Conservation (phyloP, 2,329 filamentous ascomycete species). For the Cladosporium cucumerinum region DNA sequence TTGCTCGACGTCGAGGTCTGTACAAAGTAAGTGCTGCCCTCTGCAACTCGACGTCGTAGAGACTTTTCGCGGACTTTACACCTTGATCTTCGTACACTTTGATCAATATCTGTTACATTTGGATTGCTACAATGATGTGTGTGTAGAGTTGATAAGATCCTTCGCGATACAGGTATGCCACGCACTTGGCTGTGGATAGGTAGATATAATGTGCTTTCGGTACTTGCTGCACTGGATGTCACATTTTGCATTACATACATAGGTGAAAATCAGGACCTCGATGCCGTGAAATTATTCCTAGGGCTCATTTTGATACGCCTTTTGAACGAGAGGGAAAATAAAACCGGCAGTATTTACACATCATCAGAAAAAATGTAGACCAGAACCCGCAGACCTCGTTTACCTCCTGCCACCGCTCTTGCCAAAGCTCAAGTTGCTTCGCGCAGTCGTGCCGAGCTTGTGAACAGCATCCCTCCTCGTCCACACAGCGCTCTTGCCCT, state of each 20-base stretch:
- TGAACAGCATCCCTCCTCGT: constrained; percentile 74
- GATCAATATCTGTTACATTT: too few species aligned
- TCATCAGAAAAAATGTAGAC: not conserved
- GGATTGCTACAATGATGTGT: too few species aligned
- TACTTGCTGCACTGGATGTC: not conserved
- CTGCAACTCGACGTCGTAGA: too few species aligned
- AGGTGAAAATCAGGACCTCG: not conserved
- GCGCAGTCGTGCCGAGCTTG: constrained; percentile 72
- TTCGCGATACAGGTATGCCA: too few species aligned
- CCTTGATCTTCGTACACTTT: too few species aligned
- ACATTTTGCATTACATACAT: not conserved
- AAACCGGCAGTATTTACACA: not conserved
- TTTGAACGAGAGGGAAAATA: not conserved
- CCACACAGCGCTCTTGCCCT: constrained; percentile 82
- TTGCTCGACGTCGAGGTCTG: not conserved
- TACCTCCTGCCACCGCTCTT: constrained; percentile 7
- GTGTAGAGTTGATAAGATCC: too few species aligned
- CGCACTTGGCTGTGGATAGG: too few species aligned
- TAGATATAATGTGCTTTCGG: too few species aligned
- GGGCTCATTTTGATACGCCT: not conserved
- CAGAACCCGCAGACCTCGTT: not conserved
- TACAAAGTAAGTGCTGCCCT: too few species aligned
- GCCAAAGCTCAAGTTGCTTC: constrained; percentile 62
- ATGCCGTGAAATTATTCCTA: not conserved
- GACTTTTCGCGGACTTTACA: too few species aligned